Evolutionary conservation across 2,329 filamentous ascomycete species (phyloP).

Genomic region (Aspergillus brunneoviolaceus): DNA sequence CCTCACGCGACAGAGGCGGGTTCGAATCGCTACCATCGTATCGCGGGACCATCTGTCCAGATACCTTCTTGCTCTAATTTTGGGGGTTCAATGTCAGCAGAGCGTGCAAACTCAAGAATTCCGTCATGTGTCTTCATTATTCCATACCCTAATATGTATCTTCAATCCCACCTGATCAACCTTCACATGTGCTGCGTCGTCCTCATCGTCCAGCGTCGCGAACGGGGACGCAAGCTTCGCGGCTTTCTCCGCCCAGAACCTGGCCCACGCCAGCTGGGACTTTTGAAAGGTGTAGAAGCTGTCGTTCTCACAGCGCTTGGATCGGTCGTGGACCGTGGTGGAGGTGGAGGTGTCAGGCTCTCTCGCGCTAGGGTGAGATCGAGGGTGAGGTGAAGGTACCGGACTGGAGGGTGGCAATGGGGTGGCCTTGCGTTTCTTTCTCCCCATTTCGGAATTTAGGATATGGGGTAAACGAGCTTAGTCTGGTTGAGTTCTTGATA

Average conservation of each 20-base stretch:
- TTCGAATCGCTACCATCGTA: constrained; percentile 2
- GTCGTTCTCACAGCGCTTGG: not conserved
- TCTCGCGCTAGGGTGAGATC: not conserved
- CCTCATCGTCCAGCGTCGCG: not conserved
- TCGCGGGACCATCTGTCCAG: constrained; percentile 1
- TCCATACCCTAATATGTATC: not conserved
- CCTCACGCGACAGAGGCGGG: constrained; percentile 14
- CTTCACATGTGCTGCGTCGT: not conserved
- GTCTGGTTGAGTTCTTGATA: not conserved
- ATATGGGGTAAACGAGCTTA: not conserved
- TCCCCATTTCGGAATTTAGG: not conserved
- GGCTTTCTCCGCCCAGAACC: constrained; percentile 11
- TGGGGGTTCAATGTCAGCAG: not conserved
- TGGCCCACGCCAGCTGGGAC: constrained; percentile 1
- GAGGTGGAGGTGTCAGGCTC: not conserved
- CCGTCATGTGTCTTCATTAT: not conserved
- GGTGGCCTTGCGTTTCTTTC: constrained; percentile 1
- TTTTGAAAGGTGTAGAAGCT: not conserved
- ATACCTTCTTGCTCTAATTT: not conserved
- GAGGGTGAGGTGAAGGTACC: not conserved
- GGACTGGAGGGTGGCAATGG: not conserved
- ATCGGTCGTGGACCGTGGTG: not conserved
- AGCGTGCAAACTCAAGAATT: not conserved
- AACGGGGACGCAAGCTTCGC: constrained; percentile 10
- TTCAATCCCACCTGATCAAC: constrained; percentile 3